phyloP scores from a whole-genome alignment of 106 monocot species.

The Iris macrosiphon region DNA sequence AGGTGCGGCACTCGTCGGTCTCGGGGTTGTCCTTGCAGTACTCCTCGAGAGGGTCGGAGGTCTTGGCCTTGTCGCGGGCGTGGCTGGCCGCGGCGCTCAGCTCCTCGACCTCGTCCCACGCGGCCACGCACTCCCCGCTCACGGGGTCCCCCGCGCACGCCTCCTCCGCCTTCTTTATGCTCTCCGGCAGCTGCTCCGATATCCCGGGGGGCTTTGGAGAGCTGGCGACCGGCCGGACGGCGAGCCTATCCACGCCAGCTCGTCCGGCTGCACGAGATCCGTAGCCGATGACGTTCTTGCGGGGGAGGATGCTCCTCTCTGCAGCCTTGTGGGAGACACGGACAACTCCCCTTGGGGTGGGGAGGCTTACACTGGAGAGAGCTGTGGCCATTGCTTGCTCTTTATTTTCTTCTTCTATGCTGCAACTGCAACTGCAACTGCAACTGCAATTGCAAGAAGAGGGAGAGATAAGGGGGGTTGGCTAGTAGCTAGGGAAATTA shows the following conservation, averaged over 20 bases:
- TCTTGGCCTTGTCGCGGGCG: slow-evolving; percentile 70
- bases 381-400: slow-evolving; percentile 38
- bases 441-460: not conserved
- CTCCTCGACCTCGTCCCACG: slow-evolving; percentile 99
- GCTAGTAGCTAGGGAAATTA: not conserved
- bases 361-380: slow-evolving; percentile 36
- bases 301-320: not conserved
- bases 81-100: slow-evolving; percentile 95
- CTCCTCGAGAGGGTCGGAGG: slow-evolving; percentile 74
- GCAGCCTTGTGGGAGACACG: not conserved
- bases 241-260: not conserved
- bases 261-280: not conserved
- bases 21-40: slow-evolving; percentile 98
- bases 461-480: not conserved
- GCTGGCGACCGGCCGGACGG: slow-evolving; percentile 12
- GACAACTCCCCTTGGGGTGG: slow-evolving; percentile 7
- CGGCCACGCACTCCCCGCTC: slow-evolving; percentile 83
- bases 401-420: not conserved
- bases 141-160: slow-evolving; percentile 43
- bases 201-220: slow-evolving; percentile 48
- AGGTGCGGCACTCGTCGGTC: slow-evolving; percentile 94
- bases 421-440: not conserved
- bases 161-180: slow-evolving; percentile 81
- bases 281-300: not conserved
- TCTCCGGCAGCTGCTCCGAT: slow-evolving; percentile 65